phyloP scores from a whole-genome alignment of 2,329 filamentous ascomycete species.

The Aureobasidium zeae region DNA sequence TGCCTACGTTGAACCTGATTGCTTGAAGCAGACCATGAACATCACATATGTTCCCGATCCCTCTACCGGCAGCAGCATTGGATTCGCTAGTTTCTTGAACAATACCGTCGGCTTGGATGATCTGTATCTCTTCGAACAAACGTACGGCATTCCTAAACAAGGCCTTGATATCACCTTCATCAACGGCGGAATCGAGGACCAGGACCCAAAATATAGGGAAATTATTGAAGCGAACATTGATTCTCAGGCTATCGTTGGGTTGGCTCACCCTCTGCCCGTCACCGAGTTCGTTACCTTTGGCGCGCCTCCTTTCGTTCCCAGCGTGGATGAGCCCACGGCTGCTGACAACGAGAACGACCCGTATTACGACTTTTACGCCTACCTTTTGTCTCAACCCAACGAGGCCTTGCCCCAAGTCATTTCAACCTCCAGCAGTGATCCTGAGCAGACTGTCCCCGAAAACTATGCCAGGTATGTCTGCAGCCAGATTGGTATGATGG shows the following conservation, averaged over 20 bases:
- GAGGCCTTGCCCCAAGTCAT: conserved; percentile 51
- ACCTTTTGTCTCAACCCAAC: conserved; percentile 46
- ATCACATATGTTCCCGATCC: conserved; percentile 21
- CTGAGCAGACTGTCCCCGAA: conserved; percentile 51
- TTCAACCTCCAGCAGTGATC: conserved; percentile 55
- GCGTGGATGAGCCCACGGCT: conserved; percentile 18
- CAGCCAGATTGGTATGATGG: conserved; percentile 54
- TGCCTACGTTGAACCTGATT: conserved; percentile 18
- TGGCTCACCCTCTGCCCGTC: conserved; percentile 19
- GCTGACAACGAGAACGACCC: conserved; percentile 47
- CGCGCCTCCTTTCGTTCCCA: conserved; percentile 7
- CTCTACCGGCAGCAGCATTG: conserved; percentile 40
- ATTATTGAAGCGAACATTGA: conserved; percentile 53
- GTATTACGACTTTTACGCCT: conserved; percentile 52
- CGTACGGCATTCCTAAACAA: conserved; percentile 25
- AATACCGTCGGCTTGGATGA: conserved; percentile 21
- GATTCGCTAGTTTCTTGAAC: conserved; percentile 34
- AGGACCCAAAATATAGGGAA: conserved; percentile 32
- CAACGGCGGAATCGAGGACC: conserved; percentile 44
- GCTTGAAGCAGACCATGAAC: conserved; percentile 21
- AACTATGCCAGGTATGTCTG: conserved; percentile 53
- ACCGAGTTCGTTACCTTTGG: conserved; percentile 14
- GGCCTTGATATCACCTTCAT: conserved; percentile 50
- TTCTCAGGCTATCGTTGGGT: conserved; percentile 41
- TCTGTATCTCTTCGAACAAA: conserved; percentile 19